Base-by-base conservation (phyloP, 148 eudicot genomes). In the Silene uniflora region DNA sequence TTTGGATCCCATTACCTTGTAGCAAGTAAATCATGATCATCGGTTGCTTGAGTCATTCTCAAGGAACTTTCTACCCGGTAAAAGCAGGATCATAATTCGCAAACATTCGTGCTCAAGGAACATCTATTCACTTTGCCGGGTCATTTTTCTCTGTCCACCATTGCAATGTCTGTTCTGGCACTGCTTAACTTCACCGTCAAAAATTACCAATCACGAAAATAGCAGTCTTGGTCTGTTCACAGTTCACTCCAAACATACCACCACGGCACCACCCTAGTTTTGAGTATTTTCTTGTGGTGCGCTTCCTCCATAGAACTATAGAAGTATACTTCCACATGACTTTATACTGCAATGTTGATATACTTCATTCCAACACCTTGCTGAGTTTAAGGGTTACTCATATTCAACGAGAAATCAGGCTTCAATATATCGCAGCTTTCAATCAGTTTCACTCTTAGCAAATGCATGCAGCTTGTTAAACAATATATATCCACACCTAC, bases 151-250 rank as follows among this genome's bases (percentile, higher is more conserved):
- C 0, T 24, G n/a, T 62, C 21, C 29, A 3, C 3, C 5, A n/a
- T 62, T 62, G 65, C 29, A 22, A 5, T 62, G 29, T 63, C 0
- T 13, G 19, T 6, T 27, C n/a, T 16, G 10, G 10, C 69, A 32
- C n/a, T 63, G n/a, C 67, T 25, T 29, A 27, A 65, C 69, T 65
- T 32, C 19, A 65, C 44, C 39, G 25, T 62, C 67, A 65, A n/a
- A 63, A 7, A 25, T 17, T 32, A 17, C 22, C 10, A 65, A 65
- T 27, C 2, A 65, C 29, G 46, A 27, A 32, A 29, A 3, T 11
- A 16, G n/a, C 42, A 63, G 7, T 21, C 2, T 64, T 64, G 0
- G 27, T 65, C 13, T 61, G 22, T 65, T 32, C 39, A 11, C 13
- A 22, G 22, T 65, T 32, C 39, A 11, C 29, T 61, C 25, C 12